Evolutionary conservation across 768 basidiomycete genomes (phyloP).

Genomic region (Termitomyces sp.): DNA sequence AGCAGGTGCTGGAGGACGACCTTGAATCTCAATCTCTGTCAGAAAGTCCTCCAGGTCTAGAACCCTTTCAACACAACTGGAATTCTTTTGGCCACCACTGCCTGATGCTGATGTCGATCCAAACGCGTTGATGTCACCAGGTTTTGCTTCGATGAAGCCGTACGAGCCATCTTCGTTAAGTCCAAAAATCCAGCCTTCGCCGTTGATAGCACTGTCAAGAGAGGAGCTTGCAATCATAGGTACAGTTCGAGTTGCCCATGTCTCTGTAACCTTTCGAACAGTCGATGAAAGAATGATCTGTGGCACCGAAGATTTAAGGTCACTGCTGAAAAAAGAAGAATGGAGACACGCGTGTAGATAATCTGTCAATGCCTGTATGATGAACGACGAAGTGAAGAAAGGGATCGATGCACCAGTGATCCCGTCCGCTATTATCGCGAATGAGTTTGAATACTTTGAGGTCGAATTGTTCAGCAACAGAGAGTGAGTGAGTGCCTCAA

Average conservation of each 20-base stretch:
- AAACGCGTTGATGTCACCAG: too few relatives aligned
- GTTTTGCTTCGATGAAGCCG: neutral
- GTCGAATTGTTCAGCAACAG: constrained; percentile 11
- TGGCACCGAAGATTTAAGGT: neutral
- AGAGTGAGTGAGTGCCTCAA: constrained; percentile 26
- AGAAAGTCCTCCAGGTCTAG: constrained; percentile 16
- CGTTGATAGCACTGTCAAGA: neutral
- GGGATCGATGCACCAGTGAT: constrained; percentile 15
- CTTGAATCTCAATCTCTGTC: constrained; percentile 18
- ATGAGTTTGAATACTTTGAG: constrained; percentile 11
- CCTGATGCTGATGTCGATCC: neutral
- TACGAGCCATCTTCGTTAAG: neutral
- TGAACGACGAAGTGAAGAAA: constrained; percentile 20
- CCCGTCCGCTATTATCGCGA: constrained; percentile 9
- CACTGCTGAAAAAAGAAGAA: neutral
- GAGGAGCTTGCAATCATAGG: too few relatives aligned
- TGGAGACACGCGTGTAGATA: neutral
- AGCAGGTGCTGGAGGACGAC: constrained; percentile 12
- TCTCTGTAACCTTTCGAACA: too few relatives aligned
- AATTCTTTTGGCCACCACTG: neutral
- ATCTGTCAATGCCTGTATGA: constrained; percentile 20
- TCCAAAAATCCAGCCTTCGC: constrained; percentile 17
- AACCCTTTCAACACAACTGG: neutral
- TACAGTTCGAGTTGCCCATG: too few relatives aligned
- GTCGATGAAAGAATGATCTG: too few relatives aligned